phyloP scores from a whole-genome alignment of 2,329 filamentous ascomycete species.

The Rutstroemia sydowiana region DNA sequence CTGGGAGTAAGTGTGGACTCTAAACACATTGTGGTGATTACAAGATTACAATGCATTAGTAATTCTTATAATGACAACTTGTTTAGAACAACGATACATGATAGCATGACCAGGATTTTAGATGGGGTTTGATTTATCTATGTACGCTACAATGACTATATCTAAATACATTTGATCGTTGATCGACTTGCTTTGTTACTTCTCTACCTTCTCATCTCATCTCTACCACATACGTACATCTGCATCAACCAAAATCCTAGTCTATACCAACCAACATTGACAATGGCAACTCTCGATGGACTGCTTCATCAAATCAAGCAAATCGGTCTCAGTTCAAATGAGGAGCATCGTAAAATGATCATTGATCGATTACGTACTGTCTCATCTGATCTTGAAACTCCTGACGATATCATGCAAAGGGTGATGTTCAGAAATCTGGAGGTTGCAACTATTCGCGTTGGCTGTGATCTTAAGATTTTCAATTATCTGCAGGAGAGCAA shows the following conservation, averaged over 20 bases:
- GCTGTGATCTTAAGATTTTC: conserved; percentile 17
- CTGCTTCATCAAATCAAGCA: neutral
- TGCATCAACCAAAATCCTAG: neutral
- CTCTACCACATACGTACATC: neutral
- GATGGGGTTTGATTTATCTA: too few species aligned
- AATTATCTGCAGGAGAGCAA: conserved; percentile 14
- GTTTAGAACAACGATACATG: too few species aligned
- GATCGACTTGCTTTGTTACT: too few species aligned
- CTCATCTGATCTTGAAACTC: neutral
- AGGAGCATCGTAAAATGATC: neutral
- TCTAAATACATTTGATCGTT: too few species aligned
- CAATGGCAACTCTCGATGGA: neutral
- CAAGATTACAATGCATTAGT: too few species aligned
- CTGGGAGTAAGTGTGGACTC: too few species aligned
- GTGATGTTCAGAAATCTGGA: neutral
- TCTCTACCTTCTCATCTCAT: too few species aligned
- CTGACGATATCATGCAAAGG: neutral
- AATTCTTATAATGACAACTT: too few species aligned
- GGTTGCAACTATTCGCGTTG: neutral
- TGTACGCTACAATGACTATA: too few species aligned
- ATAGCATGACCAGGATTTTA: too few species aligned
- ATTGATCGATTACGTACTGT: neutral
- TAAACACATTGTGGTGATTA: too few species aligned
- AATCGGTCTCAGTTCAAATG: neutral
- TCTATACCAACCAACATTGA: neutral